These are phyloP conservation scores for Phoma herbarum DNA, from an alignment of 2,329 filamentous ascomycete genomes.

Conservation along the genomic window DNA sequence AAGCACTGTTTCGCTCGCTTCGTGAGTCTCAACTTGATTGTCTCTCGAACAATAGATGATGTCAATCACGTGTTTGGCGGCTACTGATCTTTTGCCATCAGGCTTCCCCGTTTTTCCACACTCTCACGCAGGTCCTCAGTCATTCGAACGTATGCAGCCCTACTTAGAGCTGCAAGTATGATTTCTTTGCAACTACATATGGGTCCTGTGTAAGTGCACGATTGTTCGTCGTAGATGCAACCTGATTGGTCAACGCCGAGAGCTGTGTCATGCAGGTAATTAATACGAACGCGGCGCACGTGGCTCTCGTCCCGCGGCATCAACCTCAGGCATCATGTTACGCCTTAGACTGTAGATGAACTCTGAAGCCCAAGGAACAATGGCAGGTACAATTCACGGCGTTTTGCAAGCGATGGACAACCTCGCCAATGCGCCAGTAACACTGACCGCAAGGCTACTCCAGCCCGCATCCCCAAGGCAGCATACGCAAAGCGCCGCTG, in stretches of 20 bases:
- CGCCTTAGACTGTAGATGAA: neutral
- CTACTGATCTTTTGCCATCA: neutral
- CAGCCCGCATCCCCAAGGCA: neutral
- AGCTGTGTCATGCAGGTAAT: neutral
- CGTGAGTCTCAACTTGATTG: neutral
- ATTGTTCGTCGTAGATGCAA: neutral
- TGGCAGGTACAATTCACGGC: conserved; percentile 1
- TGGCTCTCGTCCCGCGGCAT: neutral
- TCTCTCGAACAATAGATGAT: neutral
- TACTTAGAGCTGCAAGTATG: too few relatives aligned
- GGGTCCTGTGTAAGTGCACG: neutral
- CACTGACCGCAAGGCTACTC: neutral
- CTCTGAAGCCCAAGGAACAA: neutral
- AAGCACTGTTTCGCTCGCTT: neutral
- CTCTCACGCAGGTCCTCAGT: neutral
- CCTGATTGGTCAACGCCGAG: neutral
- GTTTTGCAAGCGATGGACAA: conserved; percentile 9
- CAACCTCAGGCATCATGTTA: neutral
- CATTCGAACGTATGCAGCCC: neutral
- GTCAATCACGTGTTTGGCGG: neutral
- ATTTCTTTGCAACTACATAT: neutral
- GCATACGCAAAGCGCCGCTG: neutral
- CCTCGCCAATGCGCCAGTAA: neutral
- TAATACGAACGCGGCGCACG: neutral
- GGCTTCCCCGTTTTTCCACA: neutral